Conservation (phyloP, 73 alveolate genomes). For the Paramecium sexaurelia region DNA sequence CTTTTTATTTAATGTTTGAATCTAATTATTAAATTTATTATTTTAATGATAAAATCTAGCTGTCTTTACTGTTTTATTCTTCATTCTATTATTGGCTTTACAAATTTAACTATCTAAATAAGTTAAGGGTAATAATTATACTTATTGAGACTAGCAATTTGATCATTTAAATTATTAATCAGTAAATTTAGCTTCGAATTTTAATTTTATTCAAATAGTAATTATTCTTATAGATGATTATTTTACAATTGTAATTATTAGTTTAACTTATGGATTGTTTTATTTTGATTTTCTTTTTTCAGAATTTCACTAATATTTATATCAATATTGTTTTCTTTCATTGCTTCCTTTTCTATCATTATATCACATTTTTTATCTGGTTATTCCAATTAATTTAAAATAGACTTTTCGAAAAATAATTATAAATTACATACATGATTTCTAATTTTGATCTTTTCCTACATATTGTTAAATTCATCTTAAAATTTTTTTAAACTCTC, state of each 20-base stretch:
- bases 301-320: not conserved
- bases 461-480: slow-evolving; percentile 46
- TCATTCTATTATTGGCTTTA: not conserved
- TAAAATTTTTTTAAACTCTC: slow-evolving; percentile 6
- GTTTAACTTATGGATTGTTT: not conserved
- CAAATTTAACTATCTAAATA: not conserved
- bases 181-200: slow-evolving; percentile 8
- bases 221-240: not conserved
- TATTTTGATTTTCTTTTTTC: not conserved
- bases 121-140: not conserved
- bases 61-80: not conserved
- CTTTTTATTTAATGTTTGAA: not conserved
- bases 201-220: not conserved
- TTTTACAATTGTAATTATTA: not conserved
- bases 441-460: slow-evolving; percentile 34
- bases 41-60: not conserved
- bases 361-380: not conserved
- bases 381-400: not conserved
- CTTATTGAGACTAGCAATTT: not conserved
- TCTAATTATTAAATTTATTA: not conserved
- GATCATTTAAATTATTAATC: slow-evolving; percentile 1
- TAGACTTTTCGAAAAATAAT: not conserved
- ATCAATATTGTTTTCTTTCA: not conserved
- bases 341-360: not conserved
- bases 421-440: slow-evolving; percentile 17